These are phyloP conservation scores for Oryza nivara DNA, from an alignment of 176 grass and related monocot genomes.

Conservation along the genomic window DNA sequence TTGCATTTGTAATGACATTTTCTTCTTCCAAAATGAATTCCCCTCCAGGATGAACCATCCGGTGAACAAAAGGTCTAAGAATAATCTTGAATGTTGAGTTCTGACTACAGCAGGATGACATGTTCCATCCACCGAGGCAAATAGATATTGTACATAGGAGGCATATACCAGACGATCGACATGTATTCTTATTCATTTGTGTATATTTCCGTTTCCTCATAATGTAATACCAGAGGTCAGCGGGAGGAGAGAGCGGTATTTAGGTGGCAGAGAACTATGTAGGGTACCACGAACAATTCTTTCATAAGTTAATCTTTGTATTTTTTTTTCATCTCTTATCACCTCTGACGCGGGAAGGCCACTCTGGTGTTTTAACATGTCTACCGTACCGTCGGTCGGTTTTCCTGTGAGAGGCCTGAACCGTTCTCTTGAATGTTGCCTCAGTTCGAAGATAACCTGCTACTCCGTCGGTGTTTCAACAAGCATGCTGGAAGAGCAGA, in stretches of 20 bases:
- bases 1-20: constrained; percentile 26
- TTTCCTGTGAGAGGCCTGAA: no score
- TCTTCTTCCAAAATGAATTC: constrained; percentile 26
- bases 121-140: constrained; percentile 19
- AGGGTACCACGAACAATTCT: constrained; percentile 23
- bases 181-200: constrained; percentile 54
- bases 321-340: neutral
- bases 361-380: neutral
- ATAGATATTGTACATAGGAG: constrained; percentile 59
- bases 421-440: neutral
- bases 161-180: constrained; percentile 44
- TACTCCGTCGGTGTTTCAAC: neutral
- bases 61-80: constrained; percentile 55
- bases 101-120: constrained; percentile 15
- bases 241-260: neutral
- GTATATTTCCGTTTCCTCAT: constrained; percentile 46
- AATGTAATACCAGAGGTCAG: constrained; percentile 32
- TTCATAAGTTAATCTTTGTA: constrained; percentile 53
- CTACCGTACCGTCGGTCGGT: neutral
- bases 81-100: neutral
- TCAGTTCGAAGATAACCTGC: neutral
- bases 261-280: constrained; percentile 15
- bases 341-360: neutral
- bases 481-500: no score
- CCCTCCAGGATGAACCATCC: constrained; percentile 52